These are phyloP conservation scores for Begonia masoniana DNA, from an alignment of 306 rosid species.

Conservation along the genomic window DNA sequence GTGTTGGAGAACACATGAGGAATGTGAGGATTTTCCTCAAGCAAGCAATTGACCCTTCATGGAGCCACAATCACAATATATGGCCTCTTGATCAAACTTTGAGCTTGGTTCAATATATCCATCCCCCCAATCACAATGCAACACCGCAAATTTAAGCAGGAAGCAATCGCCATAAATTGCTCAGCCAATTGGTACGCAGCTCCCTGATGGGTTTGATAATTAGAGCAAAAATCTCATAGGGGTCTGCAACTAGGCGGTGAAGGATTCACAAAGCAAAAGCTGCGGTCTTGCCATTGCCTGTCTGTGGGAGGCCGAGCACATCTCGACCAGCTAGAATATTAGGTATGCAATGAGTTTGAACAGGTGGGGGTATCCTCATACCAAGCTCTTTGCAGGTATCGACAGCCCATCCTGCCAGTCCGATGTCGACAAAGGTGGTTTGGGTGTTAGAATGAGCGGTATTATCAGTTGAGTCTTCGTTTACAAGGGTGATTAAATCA, in stretches of 20 bases:
- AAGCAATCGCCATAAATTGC: conserved; percentile 71
- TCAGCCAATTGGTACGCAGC: conserved; percentile 72
- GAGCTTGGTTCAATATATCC: conserved; percentile 55
- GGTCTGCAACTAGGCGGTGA: conserved; percentile 51
- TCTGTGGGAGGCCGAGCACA: conserved; percentile 71
- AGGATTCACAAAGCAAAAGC: conserved; percentile 89
- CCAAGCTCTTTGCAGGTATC: conserved; percentile 58
- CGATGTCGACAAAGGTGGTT: conserved; percentile 35
- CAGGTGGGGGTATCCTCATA: conserved; percentile 50
- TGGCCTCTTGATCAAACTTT: conserved; percentile 49
- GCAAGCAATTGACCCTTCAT: conserved; percentile 62
- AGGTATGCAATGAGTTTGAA: conserved; percentile 62
- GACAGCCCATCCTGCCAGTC: conserved; percentile 60
- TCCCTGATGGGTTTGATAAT: conserved; percentile 81
- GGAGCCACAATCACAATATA: conserved; percentile 85
- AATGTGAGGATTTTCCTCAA: conserved; percentile 53
- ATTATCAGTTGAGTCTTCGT: conserved; percentile 12
- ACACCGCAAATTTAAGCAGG: conserved; percentile 46
- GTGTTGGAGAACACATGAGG: conserved; percentile 47
- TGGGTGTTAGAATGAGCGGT: conserved; percentile 4
- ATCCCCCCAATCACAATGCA: conserved; percentile 74
- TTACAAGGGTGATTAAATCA: not conserved
- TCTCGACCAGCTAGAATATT: conserved; percentile 56
- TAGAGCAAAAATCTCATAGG: conserved; percentile 63
- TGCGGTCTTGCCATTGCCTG: conserved; percentile 86